Evolutionary conservation across 139 green algal genomes (phyloP), one percentile per base, ranked within the genome.

Genomic region (Diplosphaera chodatii): DNA sequence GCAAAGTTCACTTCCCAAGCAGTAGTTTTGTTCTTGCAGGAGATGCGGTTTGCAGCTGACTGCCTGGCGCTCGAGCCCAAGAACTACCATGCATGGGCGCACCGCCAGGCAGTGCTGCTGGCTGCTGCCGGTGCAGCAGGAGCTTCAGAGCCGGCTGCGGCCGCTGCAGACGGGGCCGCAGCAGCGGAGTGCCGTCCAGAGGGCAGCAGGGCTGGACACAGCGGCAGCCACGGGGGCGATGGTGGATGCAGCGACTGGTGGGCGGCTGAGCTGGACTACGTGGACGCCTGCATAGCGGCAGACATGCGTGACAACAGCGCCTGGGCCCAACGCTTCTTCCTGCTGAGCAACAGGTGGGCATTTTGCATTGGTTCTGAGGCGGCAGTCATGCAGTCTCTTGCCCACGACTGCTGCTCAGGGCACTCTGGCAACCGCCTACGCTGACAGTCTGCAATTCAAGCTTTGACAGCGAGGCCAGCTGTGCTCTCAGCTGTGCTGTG

Each of bases 31-130:
- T n/a, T 59, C 13, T 3, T 68, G 41, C 69, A 83, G 69, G 86
- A 89, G 67, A 67, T 88, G 69, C 70, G 75, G 1, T 90, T 86
- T 80, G 37, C 81, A 2, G 68, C 74, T 2, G 71, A 66, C 16
- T 87, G 86, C 30, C 78, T 95, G 56, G 72, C 75, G 15, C 23
- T 72, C 3, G 91, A 96, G 70, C 80, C 82, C 8, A 96, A 96
- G 73, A 96, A 96, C 82, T 97, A 96, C 80, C 92, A 97, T 66
- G 88, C 86, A 3, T 96, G 91, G 91, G 83, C 89, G 1, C 90
- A 96, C 73, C 81, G 90, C 22, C 85, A 91, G 77, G 85, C 81
- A 1, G 59, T 92, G 20, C 76, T 88, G 63, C 15, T 73, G 20
- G 74, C 74, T 0, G 33, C 32, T n/a, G 67, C 27, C 33, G 67